These are phyloP conservation scores for Plasmodium malariae DNA, from an alignment of 169 alveolate genomes.

Conservation along the genomic window DNA sequence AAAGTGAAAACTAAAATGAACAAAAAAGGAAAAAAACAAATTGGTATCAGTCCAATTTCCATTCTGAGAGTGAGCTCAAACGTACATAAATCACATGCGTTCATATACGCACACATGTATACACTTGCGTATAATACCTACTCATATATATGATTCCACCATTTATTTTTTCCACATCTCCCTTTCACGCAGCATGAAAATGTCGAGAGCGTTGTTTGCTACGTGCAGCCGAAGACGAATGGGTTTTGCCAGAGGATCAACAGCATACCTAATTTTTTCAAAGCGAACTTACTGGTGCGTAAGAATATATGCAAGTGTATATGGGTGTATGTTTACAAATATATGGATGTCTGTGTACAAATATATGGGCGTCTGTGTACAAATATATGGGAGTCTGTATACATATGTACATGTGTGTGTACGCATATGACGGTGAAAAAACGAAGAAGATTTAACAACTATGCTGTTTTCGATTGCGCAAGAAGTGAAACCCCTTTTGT, in stretches of 20 bases:
- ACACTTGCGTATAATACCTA: not conserved
- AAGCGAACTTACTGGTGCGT: slow-evolving; percentile 52
- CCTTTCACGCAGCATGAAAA: slow-evolving; percentile 4
- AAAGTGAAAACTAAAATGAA: not conserved
- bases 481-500: no score
- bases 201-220: slow-evolving; percentile 63
- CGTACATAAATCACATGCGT: no score
- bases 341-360: not conserved
- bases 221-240: slow-evolving; percentile 46
- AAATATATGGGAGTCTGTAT: not conserved
- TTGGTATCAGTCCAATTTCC: no score
- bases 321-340: not conserved
- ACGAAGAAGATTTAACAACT: no score
- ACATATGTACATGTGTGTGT: not conserved
- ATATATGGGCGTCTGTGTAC: not conserved
- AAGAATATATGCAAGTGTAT: not conserved
- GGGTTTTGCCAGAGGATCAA: slow-evolving; percentile 73
- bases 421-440: not conserved
- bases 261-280: slow-evolving; percentile 35
- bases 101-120: not conserved
- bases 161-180: not conserved
- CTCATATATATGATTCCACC: not conserved
- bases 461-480: no score
- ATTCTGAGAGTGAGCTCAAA: no score
- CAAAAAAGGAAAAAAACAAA: not conserved